These are phyloP conservation scores for Kwoniella newhampshirensis DNA, from an alignment of 768 basidiomycete genomes.

Conservation along the genomic window DNA sequence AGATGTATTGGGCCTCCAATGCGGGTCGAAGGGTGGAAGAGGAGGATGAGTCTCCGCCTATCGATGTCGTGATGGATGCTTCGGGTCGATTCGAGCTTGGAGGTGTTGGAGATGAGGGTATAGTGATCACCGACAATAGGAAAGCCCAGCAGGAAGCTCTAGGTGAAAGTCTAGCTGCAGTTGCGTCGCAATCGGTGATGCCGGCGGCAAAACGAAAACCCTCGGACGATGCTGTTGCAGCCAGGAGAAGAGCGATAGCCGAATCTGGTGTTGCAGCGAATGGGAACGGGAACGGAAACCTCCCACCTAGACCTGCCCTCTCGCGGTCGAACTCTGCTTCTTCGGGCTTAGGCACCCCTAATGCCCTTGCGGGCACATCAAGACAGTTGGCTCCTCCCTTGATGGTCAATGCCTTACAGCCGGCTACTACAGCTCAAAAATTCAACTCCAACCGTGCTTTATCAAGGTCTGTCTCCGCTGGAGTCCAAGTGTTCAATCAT, in stretches of 20 bases:
- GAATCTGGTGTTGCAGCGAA: neutral
- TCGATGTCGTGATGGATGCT: slow-evolving; percentile 20
- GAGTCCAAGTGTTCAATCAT: slow-evolving; percentile 20
- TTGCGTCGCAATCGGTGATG: neutral
- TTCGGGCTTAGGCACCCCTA: neutral
- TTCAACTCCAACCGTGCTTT: slow-evolving; percentile 21
- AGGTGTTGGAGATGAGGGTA: slow-evolving; percentile 6
- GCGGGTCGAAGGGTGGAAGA: slow-evolving; percentile 5
- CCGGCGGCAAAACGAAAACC: neutral
- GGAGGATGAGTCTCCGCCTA: slow-evolving; percentile 15
- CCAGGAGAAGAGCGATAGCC: slow-evolving; percentile 25
- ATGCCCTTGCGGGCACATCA: neutral
- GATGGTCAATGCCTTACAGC: neutral
- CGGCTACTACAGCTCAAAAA: neutral
- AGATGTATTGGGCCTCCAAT: slow-evolving; percentile 25
- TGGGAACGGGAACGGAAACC: neutral
- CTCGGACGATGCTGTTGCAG: slow-evolving; percentile 20
- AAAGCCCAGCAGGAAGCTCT: slow-evolving; percentile 12
- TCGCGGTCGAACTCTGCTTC: slow-evolving; percentile 21
- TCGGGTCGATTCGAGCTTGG: slow-evolving; percentile 14
- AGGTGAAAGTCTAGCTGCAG: slow-evolving; percentile 14
- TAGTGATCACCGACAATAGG: slow-evolving; percentile 15
- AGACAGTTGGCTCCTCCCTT: neutral
- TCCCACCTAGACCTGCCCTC: slow-evolving; percentile 7
- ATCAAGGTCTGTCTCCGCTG: slow-evolving; percentile 35